Evolutionary conservation across 2,329 filamentous ascomycete species (phyloP), one percentile per base, ranked within the genome.

Genomic region (Phoma sp.): DNA sequence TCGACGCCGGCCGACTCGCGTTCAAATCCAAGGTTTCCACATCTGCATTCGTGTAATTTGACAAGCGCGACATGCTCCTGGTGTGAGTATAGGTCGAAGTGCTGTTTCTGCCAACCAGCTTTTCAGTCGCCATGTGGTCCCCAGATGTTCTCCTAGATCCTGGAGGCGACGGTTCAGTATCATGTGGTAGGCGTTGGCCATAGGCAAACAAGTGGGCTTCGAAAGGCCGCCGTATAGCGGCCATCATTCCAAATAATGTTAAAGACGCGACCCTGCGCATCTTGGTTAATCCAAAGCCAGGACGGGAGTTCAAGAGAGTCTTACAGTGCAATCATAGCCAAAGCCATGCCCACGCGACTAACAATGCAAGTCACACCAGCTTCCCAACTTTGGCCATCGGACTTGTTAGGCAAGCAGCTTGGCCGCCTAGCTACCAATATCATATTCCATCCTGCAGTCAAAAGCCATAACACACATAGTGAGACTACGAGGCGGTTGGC

Each of bases 381-480:
- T 41, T 73, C 67, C 73, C 73, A 76, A n/a, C 56, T 52, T 38
- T 63, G 52, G 29, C 65, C 60, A 7, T 56, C 60, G 6, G 58
- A 39, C n/a, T 47, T 62, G 10, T 55, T 50, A 23, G 64, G 51
- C 14, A 72, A 50, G 47, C 75, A 76, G 5, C 66, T 30, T 6
- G 74, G 74, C 47, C 68, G 66, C n/a, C 74, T 62, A 11, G 72
- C 72, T 3, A 74, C 70, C 10, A 71, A 58, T 36, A 77, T 75
- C 57, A 76, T 66, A 57, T 75, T 72, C 74, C 75, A 76, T 6
- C 74, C 74, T 2, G 63, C 63, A 3, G 73, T 73, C 55, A 75
- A 47, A 13, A 76, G 53, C 74, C 75, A 77, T 6, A 75, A 52
- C 11, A 70, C 60, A 48, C 69, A 74, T 25, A 75, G 40, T 13